Evolutionary conservation across 2,329 filamentous ascomycete species (phyloP), one percentile per base, ranked within the genome.

Genomic region (Thermoascus crustaceus): DNA sequence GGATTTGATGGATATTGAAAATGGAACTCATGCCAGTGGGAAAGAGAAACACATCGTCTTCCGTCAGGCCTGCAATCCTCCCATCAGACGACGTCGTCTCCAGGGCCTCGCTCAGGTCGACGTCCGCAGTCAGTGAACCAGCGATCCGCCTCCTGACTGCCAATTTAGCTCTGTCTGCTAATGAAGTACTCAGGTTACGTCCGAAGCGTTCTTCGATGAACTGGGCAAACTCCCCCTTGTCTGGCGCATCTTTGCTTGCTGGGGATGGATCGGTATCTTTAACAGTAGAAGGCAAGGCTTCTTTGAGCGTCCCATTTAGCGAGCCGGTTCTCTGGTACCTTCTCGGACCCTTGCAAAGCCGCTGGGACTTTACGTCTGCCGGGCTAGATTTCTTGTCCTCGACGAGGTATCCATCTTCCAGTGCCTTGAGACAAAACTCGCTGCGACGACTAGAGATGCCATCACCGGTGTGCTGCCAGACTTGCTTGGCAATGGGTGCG

Each of bases 141-240:
- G 88, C 85, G 53, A 98, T 96, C 34, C 91, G 80, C 47, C 84
- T 78, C 41, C 80, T 75, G 45, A 96, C 86, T 21, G 89, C 91
- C 9, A 85, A 73, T 55, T 85, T 93, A 26, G 91, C 91, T 45
- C 86, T 82, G 27, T 78, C 72, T 3, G 88, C 82, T 39, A 93
- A 75, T 1, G 79, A 80, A 5, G 87, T 66, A 52, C 88, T 84
- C 26, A 98, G 71, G 48, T 96, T 96, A 30, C 91, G 76, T 9
- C 91, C 91, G 55, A 94, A 98, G 1, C 91, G 78, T 61, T 96
- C 87, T 59, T 98, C 91, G 2, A 98, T 76, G 49, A 94, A 96
- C 21, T 79, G 77, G 3, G 73, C 76, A 41, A 80, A 82, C 59
- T 95, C 88, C 10, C 78, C 63, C 5, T 66, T 61, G 34, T 72